phyloP scores from a whole-genome alignment of 2,329 filamentous ascomycete species.

The Macrophomina pseudophaseolina region DNA sequence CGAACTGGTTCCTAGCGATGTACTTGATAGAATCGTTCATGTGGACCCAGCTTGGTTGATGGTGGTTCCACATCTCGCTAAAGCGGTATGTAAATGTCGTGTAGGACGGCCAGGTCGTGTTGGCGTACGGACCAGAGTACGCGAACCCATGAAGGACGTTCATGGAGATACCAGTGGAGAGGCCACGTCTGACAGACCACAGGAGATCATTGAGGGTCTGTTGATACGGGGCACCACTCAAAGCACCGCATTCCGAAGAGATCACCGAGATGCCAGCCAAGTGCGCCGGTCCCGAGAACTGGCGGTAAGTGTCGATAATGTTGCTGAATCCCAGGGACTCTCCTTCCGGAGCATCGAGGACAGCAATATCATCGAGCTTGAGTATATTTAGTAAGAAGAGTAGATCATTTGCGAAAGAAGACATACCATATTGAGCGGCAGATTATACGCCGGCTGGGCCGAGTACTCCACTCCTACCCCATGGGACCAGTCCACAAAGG shows the following conservation, averaged over 20 bases:
- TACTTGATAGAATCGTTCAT: slow-evolving; percentile 46
- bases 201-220: slow-evolving; percentile 40
- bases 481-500: slow-evolving; percentile 36
- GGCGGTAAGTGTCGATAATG: slow-evolving; percentile 40
- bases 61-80: slow-evolving; percentile 46
- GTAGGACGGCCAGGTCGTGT: slow-evolving; percentile 58
- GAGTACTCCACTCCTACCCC: slow-evolving; percentile 36
- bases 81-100: slow-evolving; percentile 52
- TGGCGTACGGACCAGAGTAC: slow-evolving; percentile 48
- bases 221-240: slow-evolving; percentile 34
- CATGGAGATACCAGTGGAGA: slow-evolving; percentile 51
- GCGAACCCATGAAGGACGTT: slow-evolving; percentile 53
- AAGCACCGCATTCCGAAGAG: slow-evolving; percentile 43
- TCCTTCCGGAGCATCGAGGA: slow-evolving; percentile 41
- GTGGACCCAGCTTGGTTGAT: slow-evolving; percentile 51
- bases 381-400: not conserved
- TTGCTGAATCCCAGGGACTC: slow-evolving; percentile 43
- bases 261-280: slow-evolving; percentile 38
- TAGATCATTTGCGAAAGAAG: not conserved
- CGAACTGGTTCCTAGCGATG: slow-evolving; percentile 44
- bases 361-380: slow-evolving; percentile 35
- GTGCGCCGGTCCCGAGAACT: slow-evolving; percentile 41
- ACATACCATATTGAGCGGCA: slow-evolving; percentile 41
- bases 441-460: slow-evolving; percentile 41
- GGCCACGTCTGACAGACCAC: slow-evolving; percentile 45